phyloP scores from a whole-genome alignment of 177 flowering plant genomes.

The Vitis hybrid region DNA sequence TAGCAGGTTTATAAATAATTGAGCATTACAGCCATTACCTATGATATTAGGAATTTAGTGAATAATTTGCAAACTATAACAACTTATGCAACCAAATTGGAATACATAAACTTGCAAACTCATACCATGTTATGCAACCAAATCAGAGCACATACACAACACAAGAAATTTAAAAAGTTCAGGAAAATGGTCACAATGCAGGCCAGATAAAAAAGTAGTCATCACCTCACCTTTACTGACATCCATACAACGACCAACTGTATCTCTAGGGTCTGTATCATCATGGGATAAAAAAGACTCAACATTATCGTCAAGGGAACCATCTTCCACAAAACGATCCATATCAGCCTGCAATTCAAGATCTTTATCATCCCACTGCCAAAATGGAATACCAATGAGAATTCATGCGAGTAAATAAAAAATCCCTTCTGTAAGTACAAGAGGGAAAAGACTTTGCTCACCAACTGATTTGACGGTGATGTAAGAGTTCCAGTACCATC shows the following conservation, averaged over 20 bases:
- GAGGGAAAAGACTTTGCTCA: slow-evolving; percentile 22
- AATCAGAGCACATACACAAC: not conserved
- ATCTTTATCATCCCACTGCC: slow-evolving; percentile 64
- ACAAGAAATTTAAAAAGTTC: not conserved
- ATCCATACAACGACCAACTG: slow-evolving; percentile 57
- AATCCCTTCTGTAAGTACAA: slow-evolving; percentile 9
- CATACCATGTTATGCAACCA: slow-evolving; percentile 2
- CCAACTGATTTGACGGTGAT: slow-evolving; percentile 89
- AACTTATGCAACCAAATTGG: no score
- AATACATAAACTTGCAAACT: not conserved
- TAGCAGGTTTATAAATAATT: no score
- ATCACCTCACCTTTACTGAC: slow-evolving; percentile 35
- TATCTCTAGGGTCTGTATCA: slow-evolving; percentile 67
- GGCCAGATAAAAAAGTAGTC: not conserved
- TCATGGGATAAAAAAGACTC: slow-evolving; percentile 71
- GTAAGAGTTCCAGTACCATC: slow-evolving; percentile 81
- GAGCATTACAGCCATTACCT: no score
- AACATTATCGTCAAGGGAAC: slow-evolving; percentile 53
- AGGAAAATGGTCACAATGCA: not conserved
- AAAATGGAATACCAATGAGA: slow-evolving; percentile 39
- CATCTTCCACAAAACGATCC: slow-evolving; percentile 60
- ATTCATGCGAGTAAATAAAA: slow-evolving; percentile 10
- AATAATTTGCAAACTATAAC: no score
- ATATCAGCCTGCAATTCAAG: slow-evolving; percentile 49
- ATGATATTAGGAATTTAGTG: no score